Base-by-base conservation (phyloP, 257 asterid species). In the Solanum rostratum region DNA sequence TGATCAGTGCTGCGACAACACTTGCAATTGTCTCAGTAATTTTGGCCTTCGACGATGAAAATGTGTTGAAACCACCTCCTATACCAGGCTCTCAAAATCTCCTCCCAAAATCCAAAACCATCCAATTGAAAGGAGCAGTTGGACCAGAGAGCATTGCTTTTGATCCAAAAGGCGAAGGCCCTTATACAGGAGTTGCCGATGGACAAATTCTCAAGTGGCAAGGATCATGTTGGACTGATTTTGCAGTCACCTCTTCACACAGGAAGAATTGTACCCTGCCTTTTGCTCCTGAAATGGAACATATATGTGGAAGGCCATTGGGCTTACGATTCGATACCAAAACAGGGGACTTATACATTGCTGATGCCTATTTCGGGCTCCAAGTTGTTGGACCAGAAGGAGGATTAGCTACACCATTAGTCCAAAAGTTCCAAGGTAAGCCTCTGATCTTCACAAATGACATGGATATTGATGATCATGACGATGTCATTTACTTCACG, bases 351-450 rank as follows among this genome's bases (percentile, higher is more conserved):
- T 88, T 93, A 2, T 93, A 93, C 86, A 89, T 91, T 53, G 97
- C 96, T 7, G 97, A 92, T 87, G 94, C 97, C 10, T 93, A 92
- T 87, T 85, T 92, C 45, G 96, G 97, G 41, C 88, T 93, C 83
- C 92, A 65, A 22, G 92, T 90, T 0, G 96, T 93, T 1, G 95
- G 96, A n/a, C 90, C 94, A 3, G 20, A 24, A 24, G 97, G 97
- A 20, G 97, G 97, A 52, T 3, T 86, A 78, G 94, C 94, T 63
- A 74, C 89, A 6, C 91, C 76, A 50, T 43, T 92, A n/a, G 93
- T 91, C n/a, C 91, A 90, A n/a, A 87, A 92, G 60, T 91, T 88
- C 7, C 84, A 93, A 43, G 95, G 94, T 76, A 86, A 78, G 73
- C 89, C 81, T n/a, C 76, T 93, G 2, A 88, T 85, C 84, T 93